Conservation (phyloP, 805 yeast genomes). For the Spathaspora passalidarum region DNA sequence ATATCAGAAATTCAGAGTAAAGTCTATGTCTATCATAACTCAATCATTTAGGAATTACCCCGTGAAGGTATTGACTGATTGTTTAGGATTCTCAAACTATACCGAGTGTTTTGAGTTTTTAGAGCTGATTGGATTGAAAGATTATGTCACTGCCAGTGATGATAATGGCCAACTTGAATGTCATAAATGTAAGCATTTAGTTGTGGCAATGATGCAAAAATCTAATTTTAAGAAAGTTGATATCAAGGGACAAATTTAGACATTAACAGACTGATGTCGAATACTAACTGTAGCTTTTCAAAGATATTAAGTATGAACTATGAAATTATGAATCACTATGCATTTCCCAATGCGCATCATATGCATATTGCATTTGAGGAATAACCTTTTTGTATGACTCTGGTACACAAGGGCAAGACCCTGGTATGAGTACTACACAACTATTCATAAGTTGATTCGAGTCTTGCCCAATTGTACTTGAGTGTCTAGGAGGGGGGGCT, state of each 20-base stretch:
- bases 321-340: no score
- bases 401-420: no score
- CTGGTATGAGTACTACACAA: no score
- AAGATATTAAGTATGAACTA: no score
- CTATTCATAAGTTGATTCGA: no score
- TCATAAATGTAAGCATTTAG: conserved; percentile 10
- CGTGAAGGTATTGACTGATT: conserved; percentile 31
- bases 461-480: no score
- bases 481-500: not conserved
- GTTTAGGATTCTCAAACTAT: conserved; percentile 38
- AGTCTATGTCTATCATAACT: conserved; percentile 53
- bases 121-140: conserved; percentile 32
- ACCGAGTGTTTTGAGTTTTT: conserved; percentile 44
- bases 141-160: conserved; percentile 15
- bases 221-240: conserved; percentile 60
- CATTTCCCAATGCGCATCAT: no score
- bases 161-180: conserved; percentile 28
- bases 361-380: no score
- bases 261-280: no score
- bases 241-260: conserved; percentile 80
- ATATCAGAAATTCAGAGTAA: conserved; percentile 54
- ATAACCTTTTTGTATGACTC: no score
- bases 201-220: conserved; percentile 22
- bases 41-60: conserved; percentile 51
- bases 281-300: no score